Conservation (phyloP, 305 asterid genomes). For the Coffea humblotiana region DNA sequence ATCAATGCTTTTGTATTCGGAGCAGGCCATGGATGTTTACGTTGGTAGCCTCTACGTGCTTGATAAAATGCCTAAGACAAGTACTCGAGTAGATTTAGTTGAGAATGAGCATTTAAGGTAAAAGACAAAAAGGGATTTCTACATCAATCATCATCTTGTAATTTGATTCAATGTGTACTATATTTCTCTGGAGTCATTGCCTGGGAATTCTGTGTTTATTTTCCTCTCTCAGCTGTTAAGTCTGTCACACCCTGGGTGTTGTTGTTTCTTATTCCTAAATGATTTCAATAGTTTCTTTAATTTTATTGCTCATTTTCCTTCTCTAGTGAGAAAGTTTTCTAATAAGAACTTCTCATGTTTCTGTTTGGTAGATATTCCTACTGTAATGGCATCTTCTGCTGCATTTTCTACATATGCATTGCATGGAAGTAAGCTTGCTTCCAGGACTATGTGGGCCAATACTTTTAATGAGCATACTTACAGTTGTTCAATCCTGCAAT, state of each 20-base stretch:
- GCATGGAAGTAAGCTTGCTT: slow-evolving; percentile 23
- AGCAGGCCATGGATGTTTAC: background rate
- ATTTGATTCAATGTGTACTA: too few species aligned
- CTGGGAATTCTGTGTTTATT: too few species aligned
- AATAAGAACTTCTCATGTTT: background rate
- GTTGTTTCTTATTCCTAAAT: too few species aligned
- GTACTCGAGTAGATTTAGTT: background rate
- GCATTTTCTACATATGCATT: slow-evolving; percentile 35
- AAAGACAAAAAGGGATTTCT: too few species aligned
- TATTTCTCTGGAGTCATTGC: too few species aligned
- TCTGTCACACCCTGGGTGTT: too few species aligned
- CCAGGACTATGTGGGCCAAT: slow-evolving; percentile 21
- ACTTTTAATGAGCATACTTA: slow-evolving; percentile 14
- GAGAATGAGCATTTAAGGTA: too few species aligned
- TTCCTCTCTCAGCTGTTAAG: too few species aligned
- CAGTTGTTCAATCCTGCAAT: slow-evolving; percentile 20
- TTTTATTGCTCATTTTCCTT: background rate
- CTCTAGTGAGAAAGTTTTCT: background rate
- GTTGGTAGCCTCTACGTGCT: background rate
- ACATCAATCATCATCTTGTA: too few species aligned
- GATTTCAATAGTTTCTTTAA: background rate
- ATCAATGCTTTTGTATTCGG: background rate
- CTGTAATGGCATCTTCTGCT: slow-evolving; percentile 45
- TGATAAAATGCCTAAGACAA: background rate
- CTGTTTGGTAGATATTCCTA: background rate